Base-by-base conservation (phyloP, 768 basidiomycete species). In the Pisolithus marmoratus region DNA sequence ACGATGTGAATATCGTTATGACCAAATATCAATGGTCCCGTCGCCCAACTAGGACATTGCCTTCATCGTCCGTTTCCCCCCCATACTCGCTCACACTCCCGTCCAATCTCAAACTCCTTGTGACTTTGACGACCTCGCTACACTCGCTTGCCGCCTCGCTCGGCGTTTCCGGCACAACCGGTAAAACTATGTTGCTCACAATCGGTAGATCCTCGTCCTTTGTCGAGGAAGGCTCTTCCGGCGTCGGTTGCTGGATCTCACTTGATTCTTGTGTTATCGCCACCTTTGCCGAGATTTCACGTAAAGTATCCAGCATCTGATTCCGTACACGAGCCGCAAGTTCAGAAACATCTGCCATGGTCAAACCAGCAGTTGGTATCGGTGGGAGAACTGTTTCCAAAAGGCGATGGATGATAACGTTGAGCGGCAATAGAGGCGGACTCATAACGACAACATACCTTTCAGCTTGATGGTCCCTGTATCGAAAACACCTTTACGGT, bases 51-150 rank as follows among this genome's bases (percentile, higher is more conserved):
- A 90, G 64, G 53, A 91, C 79, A 83, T 90, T 84, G 6, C 86
- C 89, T 60, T 91, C 89, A 52, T 92, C 89, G 63, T 92, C 89
- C 37, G 88, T 90, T 59, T 89, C 87, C 22, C 72, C 73, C 8
- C 84, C 85, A 55, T 78, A 77, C 62, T 84, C 84, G 56, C 84
- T 88, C 58, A 83, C 79, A 54, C 84, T 88, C 41, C 72, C 70
- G 29, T 75, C 71, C 37, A 68, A 70, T 24, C 66, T 70, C 48
- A 75, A 69, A 55, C 67, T 74, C 54, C 65, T 49, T 54, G 62
- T 22, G 57, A 68, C 55, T 63, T 43, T 58, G 26, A 54, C 60
- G 40, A 54, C 58, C 22, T 53, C 67, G 50, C 54, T 66, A 54
- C 49, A 53, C 49, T 38, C 53, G 49, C 51, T 70, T 65, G 57